Conservation (phyloP, 2,329 filamentous ascomycete genomes). For the Xylariomycetidae sp. region DNA sequence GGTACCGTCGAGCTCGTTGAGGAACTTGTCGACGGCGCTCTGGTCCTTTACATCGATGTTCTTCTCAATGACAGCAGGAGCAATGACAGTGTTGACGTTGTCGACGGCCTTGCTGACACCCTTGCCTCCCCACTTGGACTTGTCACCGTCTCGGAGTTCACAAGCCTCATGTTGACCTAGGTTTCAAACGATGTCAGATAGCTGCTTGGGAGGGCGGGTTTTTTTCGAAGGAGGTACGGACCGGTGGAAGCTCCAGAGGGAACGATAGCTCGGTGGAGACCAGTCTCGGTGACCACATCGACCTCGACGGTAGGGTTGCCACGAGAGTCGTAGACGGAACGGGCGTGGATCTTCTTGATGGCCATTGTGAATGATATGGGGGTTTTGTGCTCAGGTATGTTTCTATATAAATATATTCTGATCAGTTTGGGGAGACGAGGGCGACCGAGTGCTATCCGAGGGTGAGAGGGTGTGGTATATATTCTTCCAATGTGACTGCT, state of each 20-base stretch:
- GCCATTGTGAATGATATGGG: too few species aligned
- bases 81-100: conserved; percentile 81
- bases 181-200: too few species aligned
- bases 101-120: conserved; percentile 81
- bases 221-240: background rate
- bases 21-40: conserved; percentile 76
- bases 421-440: too few species aligned
- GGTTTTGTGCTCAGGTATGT: too few species aligned
- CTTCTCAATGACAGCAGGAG: conserved; percentile 76
- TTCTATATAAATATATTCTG: too few species aligned
- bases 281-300: conserved; percentile 92
- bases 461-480: too few species aligned
- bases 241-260: background rate
- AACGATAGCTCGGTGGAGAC: conserved; percentile 58
- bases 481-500: too few species aligned
- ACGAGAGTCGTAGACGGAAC: conserved; percentile 98
- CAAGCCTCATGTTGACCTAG: conserved; percentile 84
- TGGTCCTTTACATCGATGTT: conserved; percentile 83
- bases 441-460: too few species aligned
- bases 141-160: conserved; percentile 88
- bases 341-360: conserved; percentile 84
- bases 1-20: conserved; percentile 80
- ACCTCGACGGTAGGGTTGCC: conserved; percentile 98
- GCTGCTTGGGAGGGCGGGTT: background rate
- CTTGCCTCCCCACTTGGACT: conserved; percentile 81